Evolutionary conservation across 345 rosid species (phyloP), one percentile per base, ranked within the genome.

Genomic region (Carallia pectinifolia): DNA sequence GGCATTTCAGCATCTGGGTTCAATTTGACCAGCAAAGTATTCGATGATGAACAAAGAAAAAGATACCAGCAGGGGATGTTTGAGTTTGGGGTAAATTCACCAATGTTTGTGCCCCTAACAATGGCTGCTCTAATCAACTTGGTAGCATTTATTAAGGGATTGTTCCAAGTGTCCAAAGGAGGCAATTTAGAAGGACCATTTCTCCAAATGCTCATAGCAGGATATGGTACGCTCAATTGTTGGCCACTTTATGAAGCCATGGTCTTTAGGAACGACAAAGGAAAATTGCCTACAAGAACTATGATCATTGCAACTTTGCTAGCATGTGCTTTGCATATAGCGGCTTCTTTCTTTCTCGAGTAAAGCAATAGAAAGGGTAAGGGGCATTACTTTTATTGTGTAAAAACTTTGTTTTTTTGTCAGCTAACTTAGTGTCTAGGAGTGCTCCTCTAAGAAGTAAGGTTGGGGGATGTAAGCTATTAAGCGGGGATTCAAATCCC

Each of bases 221-320:
- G 90, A 6, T 87, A 81, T 31, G 83, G 68, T 0, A 78, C 70
- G 31, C 68, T 81, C 74, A 89, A 90, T 63, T 77, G 78, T 76
- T 81, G 77, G 72, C 92, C 93, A 19, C 54, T 89, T 59, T 93
- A 85, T 38, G 85, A 80, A 68, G 92, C 93, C 62, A 83, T 90
- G 78, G 59, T 78, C 5, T 44, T 86, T 30, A 88, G 96, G 73
- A 87, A 36, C 31, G 91, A 90, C 48, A 65, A 76, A 34, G 96
- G 96, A 23, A 85, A 74, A 58, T 55, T 89, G 75, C 79, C 88
- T 16, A 53, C 71, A 19, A 62, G 48, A 31, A 68, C 78, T 37
- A 84, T 80, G 5, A 3, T 74, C 55, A 50, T 62, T 30, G 79
- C 86, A 31, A 40, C 62, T 29, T 52, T 81, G 62, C 36, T 87